Conservation (phyloP, 2,329 filamentous ascomycete genomes). For the Botrytis deweyae region DNA sequence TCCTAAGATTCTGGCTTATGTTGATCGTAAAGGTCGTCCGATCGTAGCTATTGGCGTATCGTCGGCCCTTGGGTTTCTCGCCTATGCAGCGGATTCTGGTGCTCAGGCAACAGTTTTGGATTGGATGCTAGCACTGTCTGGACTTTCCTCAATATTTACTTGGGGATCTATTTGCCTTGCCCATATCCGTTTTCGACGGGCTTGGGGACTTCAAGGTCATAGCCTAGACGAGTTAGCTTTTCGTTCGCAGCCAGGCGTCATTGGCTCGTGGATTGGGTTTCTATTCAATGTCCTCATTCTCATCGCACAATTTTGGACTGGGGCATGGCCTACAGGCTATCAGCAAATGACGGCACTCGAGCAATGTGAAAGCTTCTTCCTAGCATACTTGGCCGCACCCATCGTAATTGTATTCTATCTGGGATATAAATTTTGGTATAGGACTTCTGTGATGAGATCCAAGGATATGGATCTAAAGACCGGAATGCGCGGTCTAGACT, state of each 20-base stretch:
- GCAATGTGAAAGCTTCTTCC: slow-evolving; percentile 68
- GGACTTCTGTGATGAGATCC: slow-evolving; percentile 64
- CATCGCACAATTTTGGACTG: slow-evolving; percentile 84
- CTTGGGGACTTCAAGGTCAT: slow-evolving; percentile 71
- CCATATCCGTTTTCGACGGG: slow-evolving; percentile 85
- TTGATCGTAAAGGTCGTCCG: slow-evolving; percentile 79
- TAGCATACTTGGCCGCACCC: slow-evolving; percentile 68
- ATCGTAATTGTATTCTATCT: slow-evolving; percentile 68
- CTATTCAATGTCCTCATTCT: slow-evolving; percentile 73
- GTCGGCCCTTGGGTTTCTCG: slow-evolving; percentile 67
- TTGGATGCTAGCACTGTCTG: slow-evolving; percentile 77
- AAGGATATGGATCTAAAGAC: slow-evolving; percentile 85
- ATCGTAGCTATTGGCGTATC: slow-evolving; percentile 70
- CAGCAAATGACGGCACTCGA: slow-evolving; percentile 44
- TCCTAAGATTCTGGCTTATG: slow-evolving; percentile 73
- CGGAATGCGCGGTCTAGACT: slow-evolving; percentile 79
- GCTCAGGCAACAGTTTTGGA: slow-evolving; percentile 61
- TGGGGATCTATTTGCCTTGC: slow-evolving; percentile 85
- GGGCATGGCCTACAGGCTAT: slow-evolving; percentile 70
- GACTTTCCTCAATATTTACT: slow-evolving; percentile 72
- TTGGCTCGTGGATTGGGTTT: slow-evolving; percentile 79
- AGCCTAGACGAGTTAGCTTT: slow-evolving; percentile 78
- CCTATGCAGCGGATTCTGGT: slow-evolving; percentile 68
- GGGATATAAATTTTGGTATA: slow-evolving; percentile 72
- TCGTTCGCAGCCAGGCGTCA: slow-evolving; percentile 71